Evolutionary conservation across 2,329 filamentous ascomycete genomes (phyloP).

Genomic region (Botrytis sinoallii): DNA sequence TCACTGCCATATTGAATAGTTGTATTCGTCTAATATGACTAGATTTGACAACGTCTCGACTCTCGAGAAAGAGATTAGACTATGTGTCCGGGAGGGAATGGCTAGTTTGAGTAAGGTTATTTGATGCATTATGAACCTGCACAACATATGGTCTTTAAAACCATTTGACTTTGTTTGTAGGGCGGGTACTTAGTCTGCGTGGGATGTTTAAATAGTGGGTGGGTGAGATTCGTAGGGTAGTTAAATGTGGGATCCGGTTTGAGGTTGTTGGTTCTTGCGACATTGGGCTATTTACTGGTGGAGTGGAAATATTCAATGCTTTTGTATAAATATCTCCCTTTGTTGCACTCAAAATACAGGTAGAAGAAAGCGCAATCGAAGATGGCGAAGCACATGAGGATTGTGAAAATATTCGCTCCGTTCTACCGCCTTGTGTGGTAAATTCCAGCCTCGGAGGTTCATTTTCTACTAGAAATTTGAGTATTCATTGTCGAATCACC

Average conservation of each 20-base stretch:
- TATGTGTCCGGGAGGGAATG: too few species aligned
- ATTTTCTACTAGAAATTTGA: background rate
- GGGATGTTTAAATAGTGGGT: background rate
- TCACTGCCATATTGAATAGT: background rate
- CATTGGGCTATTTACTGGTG: background rate
- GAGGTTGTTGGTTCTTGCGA: background rate
- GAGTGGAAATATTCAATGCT: background rate
- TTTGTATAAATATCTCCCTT: background rate
- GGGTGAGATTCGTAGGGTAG: background rate
- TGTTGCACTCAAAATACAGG: too few species aligned
- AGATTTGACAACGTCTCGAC: accelerated
- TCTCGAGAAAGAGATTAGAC: accelerated
- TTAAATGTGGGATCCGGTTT: background rate
- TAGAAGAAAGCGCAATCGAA: too few species aligned
- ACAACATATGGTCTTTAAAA: too few species aligned
- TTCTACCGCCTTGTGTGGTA: background rate
- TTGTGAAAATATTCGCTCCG: too few species aligned
- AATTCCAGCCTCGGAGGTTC: background rate
- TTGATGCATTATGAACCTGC: too few species aligned
- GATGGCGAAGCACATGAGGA: too few species aligned
- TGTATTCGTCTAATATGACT: accelerated
- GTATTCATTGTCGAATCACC: background rate
- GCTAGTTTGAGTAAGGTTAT: too few species aligned
- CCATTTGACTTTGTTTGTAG: too few species aligned
- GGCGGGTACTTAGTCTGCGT: accelerated